A percentile compares a stretch with the other conserved stretches of the same genome.
phyloP scores from a whole-genome alignment of 768 basidiomycete species.

The Coprinopsis marcescibilis region DNA sequence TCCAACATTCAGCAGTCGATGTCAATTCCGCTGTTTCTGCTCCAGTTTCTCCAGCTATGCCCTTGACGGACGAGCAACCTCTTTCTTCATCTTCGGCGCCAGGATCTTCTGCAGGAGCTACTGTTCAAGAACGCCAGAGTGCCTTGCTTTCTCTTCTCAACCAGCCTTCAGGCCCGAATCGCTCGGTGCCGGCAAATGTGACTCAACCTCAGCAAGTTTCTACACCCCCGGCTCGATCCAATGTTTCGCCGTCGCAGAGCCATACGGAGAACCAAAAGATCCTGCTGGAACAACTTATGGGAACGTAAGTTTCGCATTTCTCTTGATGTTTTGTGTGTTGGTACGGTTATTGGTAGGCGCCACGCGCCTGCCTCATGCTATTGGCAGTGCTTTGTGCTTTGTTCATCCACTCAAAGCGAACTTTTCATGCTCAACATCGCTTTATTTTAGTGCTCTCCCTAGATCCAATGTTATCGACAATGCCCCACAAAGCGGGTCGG shows the following conservation, averaged over 20 bases:
- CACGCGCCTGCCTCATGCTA: conserved; percentile 14
- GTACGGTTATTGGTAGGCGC: conserved; percentile 18
- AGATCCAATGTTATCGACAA: conserved; percentile 41
- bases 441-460: conserved; percentile 5
- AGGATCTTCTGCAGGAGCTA: conserved; percentile 23
- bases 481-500: conserved; percentile 31
- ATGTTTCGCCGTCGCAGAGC: conserved; percentile 49
- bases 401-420: neutral
- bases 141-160: conserved; percentile 64
- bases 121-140: conserved; percentile 55
- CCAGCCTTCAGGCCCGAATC: conserved; percentile 11
- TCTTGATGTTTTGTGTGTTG: conserved; percentile 14
- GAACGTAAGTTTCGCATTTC: conserved; percentile 49
- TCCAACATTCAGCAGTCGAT: conserved; percentile 13
- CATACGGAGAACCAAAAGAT: conserved; percentile 66
- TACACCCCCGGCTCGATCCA: conserved; percentile 60
- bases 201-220: conserved; percentile 54
- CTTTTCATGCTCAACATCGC: neutral
- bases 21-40: conserved; percentile 29
- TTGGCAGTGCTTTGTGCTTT: conserved; percentile 30
- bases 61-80: conserved; percentile 40
- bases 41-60: conserved; percentile 36
- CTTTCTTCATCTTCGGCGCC: conserved; percentile 36
- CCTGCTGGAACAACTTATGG: conserved; percentile 75
- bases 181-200: conserved; percentile 5